A percentile compares a stretch with the other conserved stretches of the same genome.
Evolutionary conservation across 2,329 filamentous ascomycete genomes (phyloP).

Genomic region (Teratosphaeria viscida): DNA sequence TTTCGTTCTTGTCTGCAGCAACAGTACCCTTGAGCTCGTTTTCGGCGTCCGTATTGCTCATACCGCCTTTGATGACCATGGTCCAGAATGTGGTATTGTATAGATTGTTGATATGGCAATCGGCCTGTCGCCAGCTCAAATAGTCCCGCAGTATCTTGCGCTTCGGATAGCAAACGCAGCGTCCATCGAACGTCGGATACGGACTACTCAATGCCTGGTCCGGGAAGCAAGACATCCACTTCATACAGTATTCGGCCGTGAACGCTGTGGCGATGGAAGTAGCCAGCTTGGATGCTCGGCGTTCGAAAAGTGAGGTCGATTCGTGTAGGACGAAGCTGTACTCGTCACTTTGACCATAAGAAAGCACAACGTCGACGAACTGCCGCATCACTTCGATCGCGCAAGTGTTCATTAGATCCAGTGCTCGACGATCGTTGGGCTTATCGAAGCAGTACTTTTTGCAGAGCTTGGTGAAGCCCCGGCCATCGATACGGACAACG

Average conservation of each 20-base stretch:
- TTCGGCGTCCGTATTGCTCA: slow-evolving; percentile 71
- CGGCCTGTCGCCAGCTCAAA: slow-evolving; percentile 91
- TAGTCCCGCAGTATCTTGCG: slow-evolving; percentile 80
- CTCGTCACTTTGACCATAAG: slow-evolving; percentile 91
- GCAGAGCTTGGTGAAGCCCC: slow-evolving; percentile 71
- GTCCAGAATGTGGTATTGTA: slow-evolving; percentile 98
- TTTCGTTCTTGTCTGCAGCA: slow-evolving; percentile 87
- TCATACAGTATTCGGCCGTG: slow-evolving; percentile 76
- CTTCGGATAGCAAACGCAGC: slow-evolving; percentile 81
- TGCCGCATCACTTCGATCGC: slow-evolving; percentile 77
- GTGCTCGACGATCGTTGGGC: slow-evolving; percentile 77
- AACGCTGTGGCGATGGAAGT: slow-evolving; percentile 89
- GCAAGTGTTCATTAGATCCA: slow-evolving; percentile 90
- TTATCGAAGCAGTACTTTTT: slow-evolving; percentile 67
- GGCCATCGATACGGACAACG: slow-evolving; percentile 83
- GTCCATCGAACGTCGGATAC: slow-evolving; percentile 82
- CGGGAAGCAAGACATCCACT: slow-evolving; percentile 68
- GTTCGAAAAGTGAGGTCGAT: slow-evolving; percentile 70
- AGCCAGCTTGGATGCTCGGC: slow-evolving; percentile 77
- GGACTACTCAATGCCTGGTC: slow-evolving; percentile 59
- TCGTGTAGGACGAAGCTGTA: slow-evolving; percentile 58
- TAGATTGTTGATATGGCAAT: slow-evolving; percentile 97
- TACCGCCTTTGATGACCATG: slow-evolving; percentile 65
- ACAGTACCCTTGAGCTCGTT: slow-evolving; percentile 70
- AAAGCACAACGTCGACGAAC: slow-evolving; percentile 73